Conservation (phyloP, 345 rosid species). For the Arabis hirsuta region DNA sequence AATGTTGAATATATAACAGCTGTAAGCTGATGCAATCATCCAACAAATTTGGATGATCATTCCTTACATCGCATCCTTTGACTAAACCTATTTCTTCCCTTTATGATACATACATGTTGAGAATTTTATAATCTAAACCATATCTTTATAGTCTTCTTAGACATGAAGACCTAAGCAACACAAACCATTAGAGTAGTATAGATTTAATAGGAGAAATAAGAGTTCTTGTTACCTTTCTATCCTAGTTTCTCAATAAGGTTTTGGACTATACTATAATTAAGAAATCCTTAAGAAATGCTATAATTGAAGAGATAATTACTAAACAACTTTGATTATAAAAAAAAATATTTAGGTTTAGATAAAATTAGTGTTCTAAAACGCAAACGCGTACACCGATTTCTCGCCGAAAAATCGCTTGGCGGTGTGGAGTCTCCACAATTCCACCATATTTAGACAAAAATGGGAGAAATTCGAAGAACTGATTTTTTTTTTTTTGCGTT, state of each 20-base stretch:
- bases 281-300: no score
- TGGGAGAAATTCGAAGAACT: no score
- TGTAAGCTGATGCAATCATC: slow-evolving; percentile 41
- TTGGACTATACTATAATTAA: no score
- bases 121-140: neutral
- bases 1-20: slow-evolving; percentile 28
- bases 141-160: slow-evolving; percentile 26
- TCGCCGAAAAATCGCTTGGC: no score
- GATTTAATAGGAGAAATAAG: neutral
- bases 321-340: no score
- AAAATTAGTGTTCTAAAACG: no score
- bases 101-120: slow-evolving; percentile 4
- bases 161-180: slow-evolving; percentile 23
- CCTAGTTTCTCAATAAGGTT: neutral
- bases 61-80: slow-evolving; percentile 33
- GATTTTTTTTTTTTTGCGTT: no score
- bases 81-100: slow-evolving; percentile 27
- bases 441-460: no score
- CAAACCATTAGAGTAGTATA: neutral
- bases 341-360: no score
- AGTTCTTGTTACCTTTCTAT: neutral
- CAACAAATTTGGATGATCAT: slow-evolving; percentile 38
- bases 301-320: no score
- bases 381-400: no score
- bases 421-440: no score